These are phyloP conservation scores for Citrus glauca DNA, from an alignment of 345 rosid species.

Conservation along the genomic window DNA sequence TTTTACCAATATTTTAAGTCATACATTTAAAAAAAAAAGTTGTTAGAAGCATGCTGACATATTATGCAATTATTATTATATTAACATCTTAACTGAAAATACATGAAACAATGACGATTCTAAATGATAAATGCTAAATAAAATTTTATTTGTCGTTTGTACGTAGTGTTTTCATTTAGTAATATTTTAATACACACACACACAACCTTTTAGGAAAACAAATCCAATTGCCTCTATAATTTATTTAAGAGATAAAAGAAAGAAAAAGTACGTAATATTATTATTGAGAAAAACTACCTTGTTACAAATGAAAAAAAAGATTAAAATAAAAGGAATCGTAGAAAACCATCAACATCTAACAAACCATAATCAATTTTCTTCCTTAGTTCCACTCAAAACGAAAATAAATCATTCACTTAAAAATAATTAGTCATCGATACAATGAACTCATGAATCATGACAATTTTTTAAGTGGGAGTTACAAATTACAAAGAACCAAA, in stretches of 20 bases:
- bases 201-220: too few relatives aligned
- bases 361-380: background rate
- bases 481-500: background rate
- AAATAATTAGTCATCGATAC: background rate
- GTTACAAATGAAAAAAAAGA: background rate
- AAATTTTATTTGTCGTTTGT: too few relatives aligned
- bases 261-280: too few relatives aligned
- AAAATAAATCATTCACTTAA: background rate
- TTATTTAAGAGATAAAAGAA: too few relatives aligned
- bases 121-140: too few relatives aligned
- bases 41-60: background rate
- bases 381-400: background rate
- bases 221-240: too few relatives aligned
- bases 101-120: too few relatives aligned
- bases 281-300: too few relatives aligned
- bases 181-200: too few relatives aligned
- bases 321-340: background rate
- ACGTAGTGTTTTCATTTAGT: too few relatives aligned
- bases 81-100: background rate
- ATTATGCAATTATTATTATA: background rate
- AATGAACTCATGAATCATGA: background rate
- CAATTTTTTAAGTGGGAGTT: background rate
- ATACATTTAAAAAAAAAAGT: background rate
- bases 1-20: background rate
- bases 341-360: background rate